Conservation (phyloP, 352 stramenopile genomes). For the Aphanomyces cochlioides region DNA sequence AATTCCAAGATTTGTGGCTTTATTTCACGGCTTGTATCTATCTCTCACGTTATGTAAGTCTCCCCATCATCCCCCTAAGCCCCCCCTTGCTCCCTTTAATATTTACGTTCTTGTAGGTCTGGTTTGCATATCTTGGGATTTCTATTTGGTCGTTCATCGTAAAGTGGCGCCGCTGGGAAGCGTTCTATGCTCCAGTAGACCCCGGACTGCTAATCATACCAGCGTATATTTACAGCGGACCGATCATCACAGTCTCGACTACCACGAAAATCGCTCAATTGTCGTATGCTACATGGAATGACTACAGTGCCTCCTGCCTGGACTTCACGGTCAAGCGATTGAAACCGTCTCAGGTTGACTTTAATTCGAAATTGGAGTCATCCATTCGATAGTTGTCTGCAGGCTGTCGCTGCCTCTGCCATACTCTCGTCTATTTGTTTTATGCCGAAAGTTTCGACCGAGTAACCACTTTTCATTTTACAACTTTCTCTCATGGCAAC, state of each 20-base stretch:
- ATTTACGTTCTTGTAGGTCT: constrained; percentile 5
- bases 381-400: not conserved
- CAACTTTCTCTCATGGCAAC: not conserved
- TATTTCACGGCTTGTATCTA: not conserved
- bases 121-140: constrained; percentile 24
- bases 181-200: constrained; percentile 14
- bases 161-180: constrained; percentile 1
- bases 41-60: constrained; percentile 15
- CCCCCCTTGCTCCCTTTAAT: not conserved
- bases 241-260: not conserved
- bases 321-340: not conserved
- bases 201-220: constrained; percentile 1
- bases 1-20: not conserved
- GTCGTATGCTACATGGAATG: constrained; percentile 10
- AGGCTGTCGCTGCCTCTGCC: not conserved
- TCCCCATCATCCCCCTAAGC: no score
- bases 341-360: no score
- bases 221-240: not conserved
- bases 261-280: not conserved
- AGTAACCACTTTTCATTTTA: no score
- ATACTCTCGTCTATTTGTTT: not conserved
- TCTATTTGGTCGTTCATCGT: not conserved
- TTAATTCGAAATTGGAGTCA: no score
- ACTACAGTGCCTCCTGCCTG: not conserved
- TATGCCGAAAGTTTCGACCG: not conserved